phyloP scores from a whole-genome alignment of 306 rosid genomes.

The Lathyrus oleraceus region DNA sequence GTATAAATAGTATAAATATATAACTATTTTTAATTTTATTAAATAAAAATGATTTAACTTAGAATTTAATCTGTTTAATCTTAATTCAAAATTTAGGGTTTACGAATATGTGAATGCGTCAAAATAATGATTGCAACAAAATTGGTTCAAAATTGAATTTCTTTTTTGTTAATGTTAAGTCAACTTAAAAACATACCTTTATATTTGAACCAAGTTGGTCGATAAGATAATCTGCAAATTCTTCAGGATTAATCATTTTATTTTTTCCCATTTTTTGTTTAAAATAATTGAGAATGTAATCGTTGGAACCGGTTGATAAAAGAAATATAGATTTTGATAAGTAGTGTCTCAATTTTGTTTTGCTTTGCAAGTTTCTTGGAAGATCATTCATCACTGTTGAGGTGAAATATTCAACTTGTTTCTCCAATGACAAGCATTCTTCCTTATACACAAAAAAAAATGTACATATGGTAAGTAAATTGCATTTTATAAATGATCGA shows the following conservation, averaged over 20 bases:
- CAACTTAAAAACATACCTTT: neutral
- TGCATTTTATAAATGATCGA: no score
- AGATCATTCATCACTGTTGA: slow-evolving; percentile 38
- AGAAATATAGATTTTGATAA: slow-evolving; percentile 26
- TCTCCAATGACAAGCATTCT: slow-evolving; percentile 27
- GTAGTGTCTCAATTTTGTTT: neutral
- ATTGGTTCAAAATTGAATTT: no score
- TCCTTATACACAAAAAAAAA: slow-evolving; percentile 20
- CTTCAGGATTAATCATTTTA: neutral
- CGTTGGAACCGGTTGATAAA: slow-evolving; percentile 22
- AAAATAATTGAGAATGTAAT: slow-evolving; percentile 29
- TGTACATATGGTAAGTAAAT: no score
- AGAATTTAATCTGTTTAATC: no score
- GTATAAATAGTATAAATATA: no score
- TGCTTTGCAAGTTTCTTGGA: neutral
- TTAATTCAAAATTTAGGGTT: no score
- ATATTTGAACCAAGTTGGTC: neutral
- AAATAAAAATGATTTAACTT: no score
- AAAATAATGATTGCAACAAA: no score
- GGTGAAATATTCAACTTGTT: slow-evolving; percentile 34
- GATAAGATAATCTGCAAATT: slow-evolving; percentile 26
- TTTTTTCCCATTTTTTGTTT: neutral
- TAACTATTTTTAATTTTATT: no score
- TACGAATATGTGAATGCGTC: no score
- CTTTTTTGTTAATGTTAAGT: no score